These are phyloP conservation scores for Annulohypoxylon moriforme DNA, from an alignment of 495 filamentous ascomycete genomes.

Conservation along the genomic window DNA sequence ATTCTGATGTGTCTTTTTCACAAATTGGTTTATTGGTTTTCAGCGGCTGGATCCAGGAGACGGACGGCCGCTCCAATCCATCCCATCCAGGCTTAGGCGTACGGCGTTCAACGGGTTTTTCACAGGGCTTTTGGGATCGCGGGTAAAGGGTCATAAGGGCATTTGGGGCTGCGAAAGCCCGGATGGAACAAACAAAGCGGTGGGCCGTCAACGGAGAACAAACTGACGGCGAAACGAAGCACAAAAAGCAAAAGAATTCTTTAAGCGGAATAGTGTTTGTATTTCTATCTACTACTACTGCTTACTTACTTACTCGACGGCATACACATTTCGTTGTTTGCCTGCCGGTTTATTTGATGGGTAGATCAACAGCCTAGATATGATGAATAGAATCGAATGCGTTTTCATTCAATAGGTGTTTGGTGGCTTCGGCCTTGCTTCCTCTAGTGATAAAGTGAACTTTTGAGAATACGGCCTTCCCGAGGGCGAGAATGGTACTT, in stretches of 20 bases:
- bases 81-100: constrained; percentile 29
- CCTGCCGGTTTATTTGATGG: constrained; percentile 22
- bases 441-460: neutral
- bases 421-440: neutral
- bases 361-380: constrained; percentile 37
- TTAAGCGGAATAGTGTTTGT: constrained; percentile 32
- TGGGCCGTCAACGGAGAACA: constrained; percentile 20
- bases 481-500: neutral
- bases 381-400: constrained; percentile 42
- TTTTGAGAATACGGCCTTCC: neutral
- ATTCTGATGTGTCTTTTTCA: constrained; percentile 39
- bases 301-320: no score
- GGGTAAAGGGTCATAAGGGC: constrained; percentile 27
- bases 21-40: constrained; percentile 28
- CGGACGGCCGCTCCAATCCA: constrained; percentile 17
- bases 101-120: constrained; percentile 14
- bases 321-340: constrained; percentile 26
- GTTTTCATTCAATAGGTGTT: constrained; percentile 17
- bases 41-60: constrained; percentile 12
- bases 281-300: constrained; percentile 34
- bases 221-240: constrained; percentile 29
- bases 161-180: constrained; percentile 35
- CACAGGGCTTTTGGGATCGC: constrained; percentile 7
- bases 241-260: constrained; percentile 26
- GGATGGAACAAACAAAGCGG: constrained; percentile 26